Conservation (phyloP, 2,329 filamentous ascomycete species). For the Didymella sp. region DNA sequence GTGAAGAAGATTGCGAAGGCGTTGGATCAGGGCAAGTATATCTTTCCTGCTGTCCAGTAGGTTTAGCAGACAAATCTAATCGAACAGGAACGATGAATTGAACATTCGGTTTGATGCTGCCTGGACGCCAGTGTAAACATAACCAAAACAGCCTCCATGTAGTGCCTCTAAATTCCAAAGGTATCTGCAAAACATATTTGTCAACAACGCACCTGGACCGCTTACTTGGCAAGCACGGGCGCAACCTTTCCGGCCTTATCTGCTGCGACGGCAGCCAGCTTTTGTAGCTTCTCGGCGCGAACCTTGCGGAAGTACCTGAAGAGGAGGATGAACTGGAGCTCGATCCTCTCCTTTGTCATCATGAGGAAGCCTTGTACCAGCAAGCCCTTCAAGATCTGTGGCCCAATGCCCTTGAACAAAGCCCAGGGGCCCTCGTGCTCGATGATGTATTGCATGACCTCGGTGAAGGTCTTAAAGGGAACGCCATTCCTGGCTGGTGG, state of each 20-base stretch:
- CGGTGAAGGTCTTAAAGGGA: constrained; percentile 89
- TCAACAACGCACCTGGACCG: neutral
- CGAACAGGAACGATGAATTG: neutral
- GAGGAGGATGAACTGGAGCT: constrained; percentile 84
- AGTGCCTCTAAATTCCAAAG: constrained; percentile 10
- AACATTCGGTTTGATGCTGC: neutral
- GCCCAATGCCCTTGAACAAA: constrained; percentile 97
- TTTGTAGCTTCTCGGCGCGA: constrained; percentile 72
- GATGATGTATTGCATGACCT: constrained; percentile 94
- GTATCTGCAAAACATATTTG: constrained; percentile 4
- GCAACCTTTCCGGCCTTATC: constrained; percentile 55
- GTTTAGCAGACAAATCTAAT: neutral
- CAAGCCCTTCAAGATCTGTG: constrained; percentile 90
- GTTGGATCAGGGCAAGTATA: constrained; percentile 23
- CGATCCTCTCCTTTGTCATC: constrained; percentile 98
- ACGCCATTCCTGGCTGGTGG: constrained; percentile 84
- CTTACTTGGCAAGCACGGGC: constrained; percentile 44
- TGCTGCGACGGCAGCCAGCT: constrained; percentile 69
- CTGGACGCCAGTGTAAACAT: constrained; percentile 2
- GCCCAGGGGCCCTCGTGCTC: constrained; percentile 81
- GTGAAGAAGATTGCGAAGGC: constrained; percentile 20
- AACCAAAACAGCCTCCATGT: neutral
- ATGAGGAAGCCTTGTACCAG: constrained; percentile 95
- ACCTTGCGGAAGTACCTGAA: constrained; percentile 80
- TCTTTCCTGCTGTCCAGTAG: constrained; percentile 16